Percentiles rank a stretch among this genome's conserved stretches.
Conservation (phyloP, 805 yeast species). For the Suhomyces emberorum region DNA sequence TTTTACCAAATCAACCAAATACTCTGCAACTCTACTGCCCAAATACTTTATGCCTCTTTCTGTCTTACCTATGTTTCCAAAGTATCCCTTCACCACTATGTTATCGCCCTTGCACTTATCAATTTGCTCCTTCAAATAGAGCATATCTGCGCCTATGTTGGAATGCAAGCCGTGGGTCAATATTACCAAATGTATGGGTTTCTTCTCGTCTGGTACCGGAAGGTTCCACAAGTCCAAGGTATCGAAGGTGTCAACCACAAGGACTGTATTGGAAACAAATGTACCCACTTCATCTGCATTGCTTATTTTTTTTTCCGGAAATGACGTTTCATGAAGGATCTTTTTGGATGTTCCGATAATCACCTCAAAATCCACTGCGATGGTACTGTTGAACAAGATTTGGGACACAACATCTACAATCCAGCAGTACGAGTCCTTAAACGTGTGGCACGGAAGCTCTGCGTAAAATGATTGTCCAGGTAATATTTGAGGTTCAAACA, state of each 20-base stretch:
- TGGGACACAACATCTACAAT: slow-evolving; percentile 78
- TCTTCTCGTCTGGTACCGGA: slow-evolving; percentile 46
- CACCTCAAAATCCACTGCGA: slow-evolving; percentile 67
- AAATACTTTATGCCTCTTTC: slow-evolving; percentile 83
- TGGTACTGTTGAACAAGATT: slow-evolving; percentile 64
- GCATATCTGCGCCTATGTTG: slow-evolving; percentile 86
- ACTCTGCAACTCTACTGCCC: slow-evolving; percentile 79
- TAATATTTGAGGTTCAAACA: slow-evolving; percentile 64
- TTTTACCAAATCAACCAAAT: slow-evolving; percentile 52
- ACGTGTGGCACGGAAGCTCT: slow-evolving; percentile 62
- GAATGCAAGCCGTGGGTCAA: slow-evolving; percentile 92
- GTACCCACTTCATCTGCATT: slow-evolving; percentile 28
- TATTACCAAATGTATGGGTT: slow-evolving; percentile 78
- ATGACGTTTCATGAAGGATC: slow-evolving; percentile 28
- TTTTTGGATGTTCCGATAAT: slow-evolving; percentile 48
- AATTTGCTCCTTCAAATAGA: slow-evolving; percentile 77
- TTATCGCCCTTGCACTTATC: slow-evolving; percentile 57
- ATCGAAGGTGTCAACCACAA: slow-evolving; percentile 51
- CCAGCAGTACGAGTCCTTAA: slow-evolving; percentile 66
- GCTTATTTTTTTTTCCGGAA: slow-evolving; percentile 17
- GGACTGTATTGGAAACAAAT: slow-evolving; percentile 20
- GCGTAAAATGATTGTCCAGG: slow-evolving; percentile 64
- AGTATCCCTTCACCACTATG: slow-evolving; percentile 76
- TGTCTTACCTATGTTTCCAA: slow-evolving; percentile 82
- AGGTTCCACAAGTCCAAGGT: slow-evolving; percentile 74